phyloP scores from a whole-genome alignment of 2,329 filamentous ascomycete species.

The Berkeleyomyces rouxiae region DNA sequence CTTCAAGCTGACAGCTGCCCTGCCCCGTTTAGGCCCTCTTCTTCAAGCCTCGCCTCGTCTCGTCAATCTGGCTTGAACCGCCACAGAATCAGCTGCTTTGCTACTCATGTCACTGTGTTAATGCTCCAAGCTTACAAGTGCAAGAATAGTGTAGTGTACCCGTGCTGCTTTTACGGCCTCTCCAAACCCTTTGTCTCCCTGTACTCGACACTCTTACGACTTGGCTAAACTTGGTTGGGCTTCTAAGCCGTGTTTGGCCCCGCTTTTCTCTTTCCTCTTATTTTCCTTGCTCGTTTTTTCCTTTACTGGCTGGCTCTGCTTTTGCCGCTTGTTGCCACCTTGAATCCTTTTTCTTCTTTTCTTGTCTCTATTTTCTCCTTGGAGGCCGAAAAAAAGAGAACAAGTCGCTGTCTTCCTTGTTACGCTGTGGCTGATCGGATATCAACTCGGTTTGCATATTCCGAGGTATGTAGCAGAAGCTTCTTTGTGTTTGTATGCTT shows the following conservation, averaged over 20 bases:
- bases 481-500: neutral
- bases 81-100: neutral
- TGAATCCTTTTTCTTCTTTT: neutral
- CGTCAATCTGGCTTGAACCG: no score
- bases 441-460: neutral
- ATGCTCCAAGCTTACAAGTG: neutral
- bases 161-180: neutral
- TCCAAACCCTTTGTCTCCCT: no score
- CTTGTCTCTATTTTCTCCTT: neutral
- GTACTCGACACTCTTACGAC: neutral
- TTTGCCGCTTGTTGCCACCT: conserved; percentile 1
- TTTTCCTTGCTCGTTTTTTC: neutral
- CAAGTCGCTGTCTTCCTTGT: neutral
- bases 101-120: neutral
- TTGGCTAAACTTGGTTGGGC: neutral
- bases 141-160: neutral
- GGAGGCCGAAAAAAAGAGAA: neutral
- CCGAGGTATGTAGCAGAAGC: conserved; percentile 1
- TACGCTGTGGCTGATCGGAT: neutral
- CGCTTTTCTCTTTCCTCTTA: neutral
- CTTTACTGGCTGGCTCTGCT: neutral
- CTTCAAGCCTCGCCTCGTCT: no score
- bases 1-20: no score
- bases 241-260: neutral
- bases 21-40: no score